Percentiles rank a stretch among this genome's conserved stretches.
Evolutionary conservation across 164 flowering plant species (phyloP).

Genomic region (Chimonanthus salicifolius): DNA sequence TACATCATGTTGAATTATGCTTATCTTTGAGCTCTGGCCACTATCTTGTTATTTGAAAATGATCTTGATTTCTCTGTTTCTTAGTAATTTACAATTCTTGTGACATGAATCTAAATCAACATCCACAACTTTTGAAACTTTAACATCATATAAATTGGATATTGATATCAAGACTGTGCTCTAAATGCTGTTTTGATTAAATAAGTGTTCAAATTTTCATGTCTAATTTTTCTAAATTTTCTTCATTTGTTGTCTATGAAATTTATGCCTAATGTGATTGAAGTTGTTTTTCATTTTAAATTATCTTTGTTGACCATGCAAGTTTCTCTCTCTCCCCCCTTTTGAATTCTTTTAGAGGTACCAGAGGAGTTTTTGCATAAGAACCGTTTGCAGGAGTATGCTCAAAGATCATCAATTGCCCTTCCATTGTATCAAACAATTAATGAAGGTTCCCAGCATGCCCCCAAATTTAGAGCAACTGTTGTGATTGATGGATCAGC

Average conservation of each 20-base stretch:
- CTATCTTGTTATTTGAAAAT: too few relatives aligned
- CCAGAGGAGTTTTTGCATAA: conserved; percentile 28
- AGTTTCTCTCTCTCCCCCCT: not conserved
- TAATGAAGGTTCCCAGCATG: conserved; percentile 38
- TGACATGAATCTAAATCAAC: too few relatives aligned
- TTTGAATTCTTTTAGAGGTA: conserved; percentile 6
- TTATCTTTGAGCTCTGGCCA: too few relatives aligned
- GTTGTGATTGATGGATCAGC: conserved; percentile 38
- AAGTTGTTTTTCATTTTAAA: not conserved
- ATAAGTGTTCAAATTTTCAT: not conserved
- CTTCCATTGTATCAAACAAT: conserved; percentile 35
- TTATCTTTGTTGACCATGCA: not conserved
- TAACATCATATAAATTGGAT: too few relatives aligned
- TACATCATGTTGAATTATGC: too few relatives aligned
- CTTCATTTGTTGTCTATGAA: not conserved
- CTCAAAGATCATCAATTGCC: conserved; percentile 33
- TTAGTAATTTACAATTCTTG: too few relatives aligned
- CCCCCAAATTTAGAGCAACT: conserved; percentile 36
- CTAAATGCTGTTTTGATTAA: not conserved
- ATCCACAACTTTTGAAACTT: too few relatives aligned
- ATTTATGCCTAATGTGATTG: not conserved
- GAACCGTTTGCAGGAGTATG: conserved; percentile 35
- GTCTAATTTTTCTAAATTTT: not conserved
- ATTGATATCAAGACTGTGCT: too few relatives aligned
- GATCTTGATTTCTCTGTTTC: too few relatives aligned